Evolutionary conservation across 2,329 filamentous ascomycete species (phyloP), one percentile per base, ranked within the genome.

Genomic region (Diaporthe citrichinensis): DNA sequence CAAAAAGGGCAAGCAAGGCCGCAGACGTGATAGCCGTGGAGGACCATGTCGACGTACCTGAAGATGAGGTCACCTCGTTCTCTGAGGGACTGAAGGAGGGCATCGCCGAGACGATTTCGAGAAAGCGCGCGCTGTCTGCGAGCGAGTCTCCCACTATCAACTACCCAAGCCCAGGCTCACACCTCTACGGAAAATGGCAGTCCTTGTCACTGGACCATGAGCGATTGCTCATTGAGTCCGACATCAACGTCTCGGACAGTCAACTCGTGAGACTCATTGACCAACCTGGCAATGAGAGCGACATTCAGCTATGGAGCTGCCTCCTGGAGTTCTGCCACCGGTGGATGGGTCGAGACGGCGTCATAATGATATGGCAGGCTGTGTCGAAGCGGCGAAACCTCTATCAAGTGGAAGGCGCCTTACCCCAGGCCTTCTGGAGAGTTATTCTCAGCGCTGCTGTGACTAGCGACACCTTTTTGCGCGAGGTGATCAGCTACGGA

Each of bases 401-500:
- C 23, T 59, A 65, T 62, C 72, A 81, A 36, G 78, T 81, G 20
- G 72, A 79, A 5, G 80, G 80, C 10, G 46, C 78, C 4, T 76
- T 78, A 9, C 80, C 82, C 4, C 68, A 74, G 34, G 62, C 68
- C 1, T 83, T 84, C 41, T 84, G 82, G 83, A 57, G 73, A 34
- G 76, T 78, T 1, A 78, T 87, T 8, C 76, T 85, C 25, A 80
- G 81, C 15, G 79, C 80, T 7, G 84, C 84, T 2, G 76, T 86
- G 25, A 77, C 78, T 14, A 80, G 84, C 71, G 76, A 80, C 8
- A 77, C 77, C 23, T 79, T 85, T 58, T 77, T 88, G 49, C 78
- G 83, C 15, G 80, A 79, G 67, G 80, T 85, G 31, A 83, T 82
- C 80, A 74, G 80, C 20, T 87, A 87, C 74, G 85, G 84, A 51